Evolutionary conservation across 2,329 filamentous ascomycete genomes (phyloP), one percentile per base, ranked within the genome.

Genomic region (Phialocephala sp.): DNA sequence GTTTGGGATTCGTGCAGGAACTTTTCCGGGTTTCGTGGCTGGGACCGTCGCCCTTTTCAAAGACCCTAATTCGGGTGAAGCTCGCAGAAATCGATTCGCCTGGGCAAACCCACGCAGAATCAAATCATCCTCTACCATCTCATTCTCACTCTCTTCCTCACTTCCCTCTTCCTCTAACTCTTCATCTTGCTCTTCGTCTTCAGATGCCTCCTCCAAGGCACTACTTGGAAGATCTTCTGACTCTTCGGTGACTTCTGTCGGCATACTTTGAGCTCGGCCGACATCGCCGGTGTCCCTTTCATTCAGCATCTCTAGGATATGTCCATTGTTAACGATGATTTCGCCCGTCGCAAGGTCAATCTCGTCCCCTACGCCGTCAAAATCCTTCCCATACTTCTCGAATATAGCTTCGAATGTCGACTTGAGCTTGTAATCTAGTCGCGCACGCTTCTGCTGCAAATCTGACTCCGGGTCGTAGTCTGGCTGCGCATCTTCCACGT

Each of bases 271-370:
- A 6, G 65, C 58, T 18, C 66, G 63, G 41, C 52, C 41, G 6
- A 71, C 65, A 52, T 77, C 63, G 35, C 83, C 81, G 47, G 77
- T 74, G 79, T 86, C 81, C 69, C 84, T 79, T 75, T 89, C 83
- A 78, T 86, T 77, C 75, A 80, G 74, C 84, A 92, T 87, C 74
- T 86, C 77, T 59, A 85, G 77, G 60, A 97, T 77, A 79, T 98
- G 95, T 0, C 95, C 94, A 81, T 97, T 95, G 77, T 98, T 86
- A 63, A 97, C 89, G n/a, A 97, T 84, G 56, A 98, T 88, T 65
- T 91, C 83, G 62, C 92, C 93, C 0, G 91, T 94, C 59, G 83
- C 82, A 64, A 97, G 82, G 77, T 98, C 92, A 73, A 98, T 93
- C 79, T 97, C 93, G 77, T 98, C 94, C 62, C 90, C 93, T 59